Base-by-base conservation (phyloP, 176 grass and related monocot species). In the Musa troglodytarum region DNA sequence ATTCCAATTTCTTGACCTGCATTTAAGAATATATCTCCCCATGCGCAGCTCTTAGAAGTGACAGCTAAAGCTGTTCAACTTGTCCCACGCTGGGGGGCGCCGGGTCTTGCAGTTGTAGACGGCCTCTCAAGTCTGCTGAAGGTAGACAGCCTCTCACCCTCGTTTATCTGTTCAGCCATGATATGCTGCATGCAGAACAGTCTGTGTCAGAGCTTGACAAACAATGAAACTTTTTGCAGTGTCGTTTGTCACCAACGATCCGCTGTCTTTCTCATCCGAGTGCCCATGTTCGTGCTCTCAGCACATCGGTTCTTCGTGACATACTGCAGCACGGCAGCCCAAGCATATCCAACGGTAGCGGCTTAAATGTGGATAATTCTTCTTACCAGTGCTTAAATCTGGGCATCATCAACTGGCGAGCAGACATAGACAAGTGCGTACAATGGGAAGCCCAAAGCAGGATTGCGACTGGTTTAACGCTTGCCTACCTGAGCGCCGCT, bases 241-340 rank as follows among this genome's bases (percentile, higher is more conserved):
- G 91, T 76, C 91, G 96, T 76, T 74, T 99, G 50, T 94, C 96
- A 17, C 83, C 96, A 51, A 99, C 96, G 25, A 84, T 99, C 63
- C 88, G 96, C 59, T 94, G 96, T 71, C 91, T 99, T 51, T 99
- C 96, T 21, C 96, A 99, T 49, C 91, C 91, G 17, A 99, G 96
- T 14, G 96, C 96, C 1, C 96, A 92, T 21, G 96, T 94, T 1
- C 91, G 96, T 0, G 85, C 96, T 22, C 96, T 99, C 79, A 99
- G 96, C 82, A 94, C 83, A 80, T 91, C 88, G 1, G 54, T 99
- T 65, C 87, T 99, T 54, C 91, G 96, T 2, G 91, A 99, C 77
- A 94, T 99, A 69, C 76, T 95, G 86, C 86, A 66, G 43, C 86
- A 34, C 29, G 70, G 56, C 53, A 87, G 82, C 52, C 22, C 22